Evolutionary conservation across 129 eudicot species (phyloP).

Genomic region (Cynara cardunculus): DNA sequence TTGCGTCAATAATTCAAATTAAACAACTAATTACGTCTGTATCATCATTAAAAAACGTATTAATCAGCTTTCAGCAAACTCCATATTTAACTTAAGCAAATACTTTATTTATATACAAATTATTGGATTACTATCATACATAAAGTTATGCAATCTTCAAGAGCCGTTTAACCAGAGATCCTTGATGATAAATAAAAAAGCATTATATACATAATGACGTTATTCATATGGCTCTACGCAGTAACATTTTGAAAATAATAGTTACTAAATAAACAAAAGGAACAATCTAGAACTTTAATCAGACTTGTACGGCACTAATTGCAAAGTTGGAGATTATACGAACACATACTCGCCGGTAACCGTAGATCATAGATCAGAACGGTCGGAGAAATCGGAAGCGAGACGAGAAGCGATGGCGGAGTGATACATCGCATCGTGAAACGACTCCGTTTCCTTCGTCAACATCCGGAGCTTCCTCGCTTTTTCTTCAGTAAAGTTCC

Average conservation of each 20-base stretch:
- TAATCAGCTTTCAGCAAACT: neutral
- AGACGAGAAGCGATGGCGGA: slow-evolving; percentile 87
- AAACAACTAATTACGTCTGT: slow-evolving; percentile 21
- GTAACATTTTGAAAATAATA: slow-evolving; percentile 10
- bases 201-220: neutral
- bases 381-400: slow-evolving; percentile 63
- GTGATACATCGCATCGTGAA: slow-evolving; percentile 85
- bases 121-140: neutral
- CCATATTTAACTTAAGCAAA: neutral
- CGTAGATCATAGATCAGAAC: slow-evolving; percentile 19
- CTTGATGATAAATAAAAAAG: neutral
- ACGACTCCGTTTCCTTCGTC: slow-evolving; percentile 43
- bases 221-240: neutral
- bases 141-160: neutral
- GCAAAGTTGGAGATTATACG: neutral
- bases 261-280: neutral
- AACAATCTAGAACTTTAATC: slow-evolving; percentile 1
- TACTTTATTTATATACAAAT: slow-evolving; percentile 7
- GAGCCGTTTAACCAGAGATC: neutral
- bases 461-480: slow-evolving; percentile 62
- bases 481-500: slow-evolving; percentile 55
- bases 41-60: slow-evolving; percentile 9
- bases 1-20: slow-evolving; percentile 21
- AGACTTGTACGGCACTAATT: neutral
- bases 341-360: neutral